Evolutionary conservation across 2,329 filamentous ascomycete species (phyloP).

Genomic region (Claviceps sorghi): DNA sequence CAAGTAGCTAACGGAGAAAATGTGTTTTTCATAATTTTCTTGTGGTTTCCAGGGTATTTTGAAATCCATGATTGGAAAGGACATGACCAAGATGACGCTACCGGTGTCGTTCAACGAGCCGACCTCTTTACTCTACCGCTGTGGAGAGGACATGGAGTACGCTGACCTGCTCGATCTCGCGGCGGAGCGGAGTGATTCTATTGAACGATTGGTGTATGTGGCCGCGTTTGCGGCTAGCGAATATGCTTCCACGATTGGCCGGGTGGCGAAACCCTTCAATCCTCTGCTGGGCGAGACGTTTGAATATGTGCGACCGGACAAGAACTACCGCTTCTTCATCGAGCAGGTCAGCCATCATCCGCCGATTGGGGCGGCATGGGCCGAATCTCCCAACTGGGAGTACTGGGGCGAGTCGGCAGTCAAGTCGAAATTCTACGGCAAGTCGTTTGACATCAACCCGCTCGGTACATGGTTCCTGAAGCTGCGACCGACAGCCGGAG

Average conservation of each 20-base stretch:
- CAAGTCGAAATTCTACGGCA: conserved; percentile 93
- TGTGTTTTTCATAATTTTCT: not conserved
- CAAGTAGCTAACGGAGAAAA: not conserved
- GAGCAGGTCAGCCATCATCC: conserved; percentile 98
- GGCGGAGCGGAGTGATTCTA: conserved; percentile 69
- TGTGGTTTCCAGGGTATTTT: conserved; percentile 56
- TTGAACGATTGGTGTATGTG: conserved; percentile 86
- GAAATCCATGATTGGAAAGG: conserved; percentile 99
- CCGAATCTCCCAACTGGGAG: conserved; percentile 86
- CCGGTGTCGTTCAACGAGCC: conserved; percentile 98
- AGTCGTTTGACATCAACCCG: conserved; percentile 92
- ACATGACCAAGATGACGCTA: conserved; percentile 99
- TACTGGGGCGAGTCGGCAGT: conserved; percentile 95
- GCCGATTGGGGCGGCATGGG: conserved; percentile 82
- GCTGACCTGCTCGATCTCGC: conserved; percentile 81
- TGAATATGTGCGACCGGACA: conserved; percentile 89
- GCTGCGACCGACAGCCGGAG: conserved; percentile 60
- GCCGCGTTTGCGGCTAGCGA: conserved; percentile 92
- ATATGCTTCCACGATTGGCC: conserved; percentile 91
- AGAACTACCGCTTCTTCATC: conserved; percentile 95
- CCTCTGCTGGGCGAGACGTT: conserved; percentile 92
- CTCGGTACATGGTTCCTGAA: conserved; percentile 94
- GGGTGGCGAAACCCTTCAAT: conserved; percentile 97
- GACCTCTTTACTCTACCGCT: conserved; percentile 85
- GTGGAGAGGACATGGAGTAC: conserved; percentile 97